These are phyloP conservation scores for Austroboletus novae-zelandiae DNA, from an alignment of 1,284 basidiomycete species.

Conservation along the genomic window DNA sequence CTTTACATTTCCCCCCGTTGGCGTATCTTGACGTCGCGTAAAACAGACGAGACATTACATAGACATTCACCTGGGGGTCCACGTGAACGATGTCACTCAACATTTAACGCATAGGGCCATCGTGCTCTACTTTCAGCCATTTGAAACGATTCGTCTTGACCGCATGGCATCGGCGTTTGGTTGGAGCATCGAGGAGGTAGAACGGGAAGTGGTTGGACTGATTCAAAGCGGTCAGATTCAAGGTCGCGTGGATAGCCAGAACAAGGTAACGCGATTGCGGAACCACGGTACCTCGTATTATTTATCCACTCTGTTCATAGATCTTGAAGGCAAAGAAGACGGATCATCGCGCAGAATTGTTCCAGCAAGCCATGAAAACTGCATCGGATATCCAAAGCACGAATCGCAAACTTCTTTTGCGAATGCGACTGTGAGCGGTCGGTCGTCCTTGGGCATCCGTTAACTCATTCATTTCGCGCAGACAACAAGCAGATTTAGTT, in stretches of 20 bases:
- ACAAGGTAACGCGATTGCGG: conserved; percentile 52
- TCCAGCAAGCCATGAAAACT: conserved; percentile 68
- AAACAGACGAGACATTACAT: conserved; percentile 67
- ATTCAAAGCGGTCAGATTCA: conserved; percentile 75
- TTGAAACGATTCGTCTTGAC: conserved; percentile 73
- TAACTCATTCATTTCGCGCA: conserved; percentile 28
- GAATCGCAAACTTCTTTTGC: conserved; percentile 71
- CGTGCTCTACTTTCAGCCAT: conserved; percentile 85
- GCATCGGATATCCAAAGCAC: conserved; percentile 67
- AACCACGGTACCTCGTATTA: not conserved
- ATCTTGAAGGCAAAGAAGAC: conserved; percentile 72
- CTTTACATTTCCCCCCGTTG: not conserved
- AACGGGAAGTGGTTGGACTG: conserved; percentile 66
- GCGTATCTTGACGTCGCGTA: not conserved
- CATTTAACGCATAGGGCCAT: conserved; percentile 71
- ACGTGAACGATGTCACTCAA: conserved; percentile 58
- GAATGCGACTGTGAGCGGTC: conserved; percentile 66
- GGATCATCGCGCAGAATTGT: conserved; percentile 72
- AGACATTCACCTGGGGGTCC: conserved; percentile 71
- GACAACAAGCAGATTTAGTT: conserved; percentile 67
- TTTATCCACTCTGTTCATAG: conserved; percentile 32
- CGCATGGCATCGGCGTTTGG: conserved; percentile 84
- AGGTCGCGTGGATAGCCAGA: conserved; percentile 77
- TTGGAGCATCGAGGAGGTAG: conserved; percentile 67
- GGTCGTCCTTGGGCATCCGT: not conserved